These are phyloP conservation scores for Crithidia fasciculata DNA, from an alignment of 208 protist genomes.

Conservation along the genomic window DNA sequence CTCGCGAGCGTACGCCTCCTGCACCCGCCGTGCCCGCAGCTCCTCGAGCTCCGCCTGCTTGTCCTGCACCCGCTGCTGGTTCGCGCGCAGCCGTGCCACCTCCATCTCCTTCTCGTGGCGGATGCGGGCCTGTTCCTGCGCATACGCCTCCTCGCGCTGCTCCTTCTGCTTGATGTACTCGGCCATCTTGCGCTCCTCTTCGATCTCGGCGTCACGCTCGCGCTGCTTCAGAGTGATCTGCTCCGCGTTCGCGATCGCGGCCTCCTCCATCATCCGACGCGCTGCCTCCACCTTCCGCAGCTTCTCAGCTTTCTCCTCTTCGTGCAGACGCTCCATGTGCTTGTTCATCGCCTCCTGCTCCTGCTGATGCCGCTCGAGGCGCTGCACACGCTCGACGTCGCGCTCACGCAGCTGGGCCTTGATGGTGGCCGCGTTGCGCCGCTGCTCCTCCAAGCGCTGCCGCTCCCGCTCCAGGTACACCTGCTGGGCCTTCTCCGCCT, in stretches of 20 bases:
- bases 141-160: slow-evolving; percentile 82
- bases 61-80: slow-evolving; percentile 92
- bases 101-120: slow-evolving; percentile 91
- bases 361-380: slow-evolving; percentile 90
- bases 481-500: slow-evolving; percentile 85
- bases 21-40: slow-evolving; percentile 87
- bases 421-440: slow-evolving; percentile 83
- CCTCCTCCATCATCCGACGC: slow-evolving; percentile 90
- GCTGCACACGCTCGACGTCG: slow-evolving; percentile 86
- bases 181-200: slow-evolving; percentile 90
- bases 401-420: slow-evolving; percentile 91
- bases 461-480: slow-evolving; percentile 92
- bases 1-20: slow-evolving; percentile 89
- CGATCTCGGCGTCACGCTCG: slow-evolving; percentile 71
- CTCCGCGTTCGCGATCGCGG: slow-evolving; percentile 92
- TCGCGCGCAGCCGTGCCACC: slow-evolving; percentile 83
- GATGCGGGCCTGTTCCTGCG: slow-evolving; percentile 86
- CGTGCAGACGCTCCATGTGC: slow-evolving; percentile 88
- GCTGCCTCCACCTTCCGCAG: slow-evolving; percentile 78
- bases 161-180: slow-evolving; percentile 90
- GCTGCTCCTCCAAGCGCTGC: slow-evolving; percentile 80
- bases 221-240: slow-evolving; percentile 91
- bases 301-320: slow-evolving; percentile 90
- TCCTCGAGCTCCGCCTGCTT: slow-evolving; percentile 93
- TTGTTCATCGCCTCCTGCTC: slow-evolving; percentile 93